These are phyloP conservation scores for Starmera caribaea DNA, from an alignment of 805 yeast genomes.

Conservation along the genomic window DNA sequence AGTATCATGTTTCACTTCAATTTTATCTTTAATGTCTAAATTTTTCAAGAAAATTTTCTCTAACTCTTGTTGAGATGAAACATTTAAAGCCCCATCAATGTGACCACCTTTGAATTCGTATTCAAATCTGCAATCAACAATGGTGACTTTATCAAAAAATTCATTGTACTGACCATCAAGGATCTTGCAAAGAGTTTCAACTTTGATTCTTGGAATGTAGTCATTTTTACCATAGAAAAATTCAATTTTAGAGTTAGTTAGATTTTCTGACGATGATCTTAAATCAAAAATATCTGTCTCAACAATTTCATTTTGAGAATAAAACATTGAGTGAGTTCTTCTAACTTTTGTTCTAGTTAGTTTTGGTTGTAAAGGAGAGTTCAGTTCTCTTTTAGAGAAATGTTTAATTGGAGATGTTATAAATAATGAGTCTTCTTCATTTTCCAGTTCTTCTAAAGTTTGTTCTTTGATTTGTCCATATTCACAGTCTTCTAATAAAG, in stretches of 20 bases:
- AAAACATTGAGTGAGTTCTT: slow-evolving; percentile 63
- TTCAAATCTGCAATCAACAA: slow-evolving; percentile 87
- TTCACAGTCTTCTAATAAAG: no score
- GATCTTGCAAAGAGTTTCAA: slow-evolving; percentile 45
- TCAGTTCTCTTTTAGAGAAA: slow-evolving; percentile 21
- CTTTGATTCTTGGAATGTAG: slow-evolving; percentile 61
- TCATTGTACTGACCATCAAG: slow-evolving; percentile 43
- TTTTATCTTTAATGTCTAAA: slow-evolving; percentile 1
- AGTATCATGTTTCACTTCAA: slow-evolving; percentile 5
- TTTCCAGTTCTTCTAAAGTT: slow-evolving; percentile 2
- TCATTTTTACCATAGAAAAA: slow-evolving; percentile 42
- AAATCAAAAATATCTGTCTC: slow-evolving; percentile 14
- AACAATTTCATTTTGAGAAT: slow-evolving; percentile 39
- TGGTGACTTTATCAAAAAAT: slow-evolving; percentile 31
- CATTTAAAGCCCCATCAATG: slow-evolving; percentile 71
- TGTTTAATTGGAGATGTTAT: slow-evolving; percentile 17
- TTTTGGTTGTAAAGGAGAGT: slow-evolving; percentile 29
- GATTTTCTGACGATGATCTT: slow-evolving; percentile 6
- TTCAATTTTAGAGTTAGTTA: slow-evolving; percentile 23
- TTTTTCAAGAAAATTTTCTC: slow-evolving; percentile 41
- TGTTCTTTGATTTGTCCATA: no score
- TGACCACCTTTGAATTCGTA: slow-evolving; percentile 94
- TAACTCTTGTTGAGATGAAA: slow-evolving; percentile 59
- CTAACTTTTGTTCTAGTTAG: slow-evolving; percentile 32
- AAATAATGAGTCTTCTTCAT: slow-evolving; percentile 14